These are phyloP conservation scores for Malus asiatica DNA, from an alignment of 306 rosid genomes.

Conservation along the genomic window DNA sequence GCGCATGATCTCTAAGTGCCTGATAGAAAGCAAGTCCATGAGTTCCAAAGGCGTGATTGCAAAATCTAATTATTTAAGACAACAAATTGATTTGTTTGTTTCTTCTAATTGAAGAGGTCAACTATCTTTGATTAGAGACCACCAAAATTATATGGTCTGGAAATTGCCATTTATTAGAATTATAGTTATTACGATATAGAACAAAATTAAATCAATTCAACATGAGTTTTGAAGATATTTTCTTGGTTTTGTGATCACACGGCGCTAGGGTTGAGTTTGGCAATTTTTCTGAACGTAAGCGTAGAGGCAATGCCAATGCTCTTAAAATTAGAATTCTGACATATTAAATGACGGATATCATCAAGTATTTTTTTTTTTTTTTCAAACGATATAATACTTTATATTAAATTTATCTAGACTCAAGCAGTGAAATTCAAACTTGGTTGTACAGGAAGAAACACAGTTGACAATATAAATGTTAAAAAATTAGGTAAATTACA, in stretches of 20 bases:
- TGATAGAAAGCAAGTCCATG: neutral
- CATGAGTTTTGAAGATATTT: neutral
- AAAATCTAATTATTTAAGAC: neutral
- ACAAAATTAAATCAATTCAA: neutral
- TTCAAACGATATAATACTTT: no score
- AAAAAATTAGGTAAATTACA: no score
- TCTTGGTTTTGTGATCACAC: neutral
- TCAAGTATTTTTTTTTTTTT: no score
- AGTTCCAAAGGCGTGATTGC: neutral
- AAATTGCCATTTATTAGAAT: no score
- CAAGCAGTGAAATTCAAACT: no score
- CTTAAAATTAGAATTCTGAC: neutral
- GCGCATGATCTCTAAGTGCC: constrained; percentile 23
- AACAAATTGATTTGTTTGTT: neutral
- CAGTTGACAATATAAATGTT: no score
- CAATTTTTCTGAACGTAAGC: neutral
- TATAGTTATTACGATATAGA: neutral
- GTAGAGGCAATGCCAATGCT: neutral
- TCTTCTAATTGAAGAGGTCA: neutral
- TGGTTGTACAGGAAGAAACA: no score
- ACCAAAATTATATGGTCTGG: neutral
- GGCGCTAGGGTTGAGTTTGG: no score
- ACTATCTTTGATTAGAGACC: neutral
- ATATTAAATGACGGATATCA: no score
- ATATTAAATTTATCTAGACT: no score